A percentile compares a stretch with the other conserved stretches of the same genome.
Conservation (phyloP, 805 yeast species). For the Cyberlindnera lachancei region DNA sequence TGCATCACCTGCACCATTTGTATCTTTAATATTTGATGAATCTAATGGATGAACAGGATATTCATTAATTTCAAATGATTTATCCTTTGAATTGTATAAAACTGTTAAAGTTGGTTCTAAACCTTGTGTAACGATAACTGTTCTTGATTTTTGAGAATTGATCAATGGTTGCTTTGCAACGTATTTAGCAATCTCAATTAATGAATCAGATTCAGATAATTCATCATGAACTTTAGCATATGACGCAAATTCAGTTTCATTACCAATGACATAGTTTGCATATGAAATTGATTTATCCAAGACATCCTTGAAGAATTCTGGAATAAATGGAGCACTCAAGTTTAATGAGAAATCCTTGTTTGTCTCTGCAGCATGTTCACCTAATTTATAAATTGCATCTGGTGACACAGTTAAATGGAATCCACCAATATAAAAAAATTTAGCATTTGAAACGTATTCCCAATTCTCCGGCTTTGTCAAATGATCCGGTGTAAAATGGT, state of each 20-base stretch:
- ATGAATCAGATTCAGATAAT: constrained; percentile 45
- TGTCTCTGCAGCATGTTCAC: constrained; percentile 82
- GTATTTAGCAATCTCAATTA: constrained; percentile 71
- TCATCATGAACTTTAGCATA: constrained; percentile 82
- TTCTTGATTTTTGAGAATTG: constrained; percentile 62
- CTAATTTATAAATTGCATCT: constrained; percentile 82
- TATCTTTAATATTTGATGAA: constrained; percentile 65
- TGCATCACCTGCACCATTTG: constrained; percentile 99
- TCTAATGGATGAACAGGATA: constrained; percentile 71
- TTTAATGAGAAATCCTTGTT: constrained; percentile 77
- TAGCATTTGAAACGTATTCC: constrained; percentile 73
- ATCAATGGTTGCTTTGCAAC: constrained; percentile 75
- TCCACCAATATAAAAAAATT: constrained; percentile 92
- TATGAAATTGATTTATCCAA: constrained; percentile 74
- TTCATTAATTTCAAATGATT: constrained; percentile 39
- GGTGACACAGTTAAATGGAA: constrained; percentile 98
- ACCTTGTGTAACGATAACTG: constrained; percentile 94
- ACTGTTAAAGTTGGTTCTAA: constrained; percentile 83
- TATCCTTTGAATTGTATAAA: constrained; percentile 41
- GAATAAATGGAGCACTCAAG: constrained; percentile 94
- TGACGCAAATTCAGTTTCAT: constrained; percentile 95
- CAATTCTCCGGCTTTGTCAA: constrained; percentile 86
- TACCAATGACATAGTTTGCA: constrained; percentile 88
- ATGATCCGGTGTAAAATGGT: constrained; percentile 88
- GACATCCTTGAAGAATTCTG: constrained; percentile 91